Base-by-base conservation (phyloP, 2,329 filamentous ascomycete species). In the Epichloe coenophiala region DNA sequence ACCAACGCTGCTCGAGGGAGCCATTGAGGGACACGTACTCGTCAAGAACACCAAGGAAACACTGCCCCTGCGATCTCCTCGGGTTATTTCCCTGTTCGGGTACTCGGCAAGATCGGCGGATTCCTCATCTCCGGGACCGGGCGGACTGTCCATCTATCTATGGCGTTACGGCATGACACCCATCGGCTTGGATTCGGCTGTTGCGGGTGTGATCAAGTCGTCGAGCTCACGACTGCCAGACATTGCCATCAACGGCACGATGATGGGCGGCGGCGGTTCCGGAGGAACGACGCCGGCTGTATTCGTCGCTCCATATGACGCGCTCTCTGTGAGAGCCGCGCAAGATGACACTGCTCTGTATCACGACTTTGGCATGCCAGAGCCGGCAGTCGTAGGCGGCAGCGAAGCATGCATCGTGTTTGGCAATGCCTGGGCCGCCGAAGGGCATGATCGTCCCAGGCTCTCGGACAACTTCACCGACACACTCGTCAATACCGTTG, bases 401-500 rank as follows among this genome's bases (percentile, higher is more conserved):
- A 71, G 75, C 1, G 75, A 89, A 58, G 73, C 87, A 6, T 93
- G 88, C 55, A 65, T 84, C 2, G 78, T 84, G 0, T 78, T 84
- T 55, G 76, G 79, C 56, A 85, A 85, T 59, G 76, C 73, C 7
- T 86, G 84, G 64, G 79, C 84, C 1, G 81, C 84, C 1, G 88
- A 95, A 65, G 85, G 83, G 1, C 84, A 75, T 55, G 75, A 87
- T 52, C 73, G 80, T 44, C 69, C 77, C 0, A 73, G 72, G 7
- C 69, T 87, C 40, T 73, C 74, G 33, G 86, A 91, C 60, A 82
- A 83, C 53, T 79, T 78, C 48, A 81, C 77, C 1, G 80, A 85
- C 54, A 65, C 63, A 0, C 65, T 84, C 0, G 72, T 84, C 42
- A 65, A 65, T 1, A 71, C 75, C 44, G 78, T 85, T 1, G 81